Evolutionary conservation across 1,284 basidiomycete genomes (phyloP), one percentile per base, ranked within the genome.

Genomic region (Volvariella surrecta): DNA sequence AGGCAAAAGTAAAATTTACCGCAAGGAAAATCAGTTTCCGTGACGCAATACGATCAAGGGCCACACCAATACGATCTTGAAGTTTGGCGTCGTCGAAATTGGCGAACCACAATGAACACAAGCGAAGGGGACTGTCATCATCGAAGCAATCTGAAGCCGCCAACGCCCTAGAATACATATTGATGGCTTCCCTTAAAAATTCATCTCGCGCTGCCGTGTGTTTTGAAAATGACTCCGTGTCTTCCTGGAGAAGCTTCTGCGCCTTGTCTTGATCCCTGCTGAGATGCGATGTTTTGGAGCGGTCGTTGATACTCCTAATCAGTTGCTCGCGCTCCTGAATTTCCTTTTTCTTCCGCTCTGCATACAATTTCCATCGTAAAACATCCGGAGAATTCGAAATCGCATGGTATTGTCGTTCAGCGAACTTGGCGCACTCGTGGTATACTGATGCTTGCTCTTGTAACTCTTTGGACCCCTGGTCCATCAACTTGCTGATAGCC

Each of bases 21-120:
- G 89, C 81, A 24, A 98, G 73, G 57, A 90, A 87, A 19, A 96
- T 73, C 55, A 97, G 87, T 60, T 98, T 98, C 53, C 80, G 74
- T 0, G 92, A 89, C 0, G 92, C 87, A n/a, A 96, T 76, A 1
- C 68, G 65, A 19, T 65, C 56, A 8, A 95, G 63, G 0, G 74
- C 71, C 2, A 51, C 45, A 9, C 62, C 65, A 20, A 92, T 66
- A 4, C 63, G 65, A 1, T 66, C 58, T 43, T 83, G 78, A 10
- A 86, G 57, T 24, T 67, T 64, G 11, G 65, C 61, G 37, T 75
- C 70, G 48, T 82, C 74, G 50, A 90, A 85, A 53, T 92, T 87
- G 8, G 84, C 77, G 48, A 98, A 83, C 95, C 95, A 99, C 1
- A 99, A 69, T 1, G 93, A 94, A 52, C 82, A 83, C 31, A 99